A percentile compares a stretch with the other conserved stretches of the same genome.
These are phyloP conservation scores for Tricladium varicosporioides DNA, from an alignment of 2,329 filamentous ascomycete genomes.

Conservation along the genomic window DNA sequence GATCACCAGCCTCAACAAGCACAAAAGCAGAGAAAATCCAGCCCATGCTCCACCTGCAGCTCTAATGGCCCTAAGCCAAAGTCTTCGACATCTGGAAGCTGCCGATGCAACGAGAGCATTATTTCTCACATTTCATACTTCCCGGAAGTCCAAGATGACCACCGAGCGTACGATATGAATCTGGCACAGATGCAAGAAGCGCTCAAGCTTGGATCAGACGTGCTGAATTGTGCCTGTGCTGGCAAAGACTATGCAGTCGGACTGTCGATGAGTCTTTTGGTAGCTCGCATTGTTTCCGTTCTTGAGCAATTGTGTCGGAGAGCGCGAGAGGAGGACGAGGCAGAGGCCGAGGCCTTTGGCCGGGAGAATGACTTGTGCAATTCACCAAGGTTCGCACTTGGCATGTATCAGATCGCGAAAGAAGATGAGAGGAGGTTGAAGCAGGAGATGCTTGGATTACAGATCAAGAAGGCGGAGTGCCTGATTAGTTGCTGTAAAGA, in stretches of 20 bases:
- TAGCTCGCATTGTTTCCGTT: slow-evolving; percentile 6
- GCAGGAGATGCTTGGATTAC: slow-evolving; percentile 8
- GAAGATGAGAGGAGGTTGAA: slow-evolving; percentile 11
- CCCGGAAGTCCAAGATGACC: neutral
- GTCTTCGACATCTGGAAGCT: neutral
- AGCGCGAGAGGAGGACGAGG: neutral
- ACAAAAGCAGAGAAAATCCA: neutral
- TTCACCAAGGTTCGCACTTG: slow-evolving; percentile 3
- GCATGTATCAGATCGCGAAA: slow-evolving; percentile 14
- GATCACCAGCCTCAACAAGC: neutral
- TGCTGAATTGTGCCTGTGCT: slow-evolving; percentile 3
- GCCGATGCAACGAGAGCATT: slow-evolving; percentile 5
- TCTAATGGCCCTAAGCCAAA: neutral
- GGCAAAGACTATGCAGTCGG: neutral
- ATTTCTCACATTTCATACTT: neutral
- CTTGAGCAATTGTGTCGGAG: slow-evolving; percentile 4
- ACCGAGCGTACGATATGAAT: slow-evolving; percentile 7
- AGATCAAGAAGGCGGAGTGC: slow-evolving; percentile 11
- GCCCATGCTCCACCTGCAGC: neutral
- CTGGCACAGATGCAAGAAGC: slow-evolving; percentile 7
- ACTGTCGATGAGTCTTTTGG: slow-evolving; percentile 5
- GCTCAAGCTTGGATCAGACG: slow-evolving; percentile 9
- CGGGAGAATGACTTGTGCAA: neutral
- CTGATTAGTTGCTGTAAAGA: slow-evolving; percentile 7
- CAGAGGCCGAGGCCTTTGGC: neutral